Evolutionary conservation across 805 yeast genomes (phyloP).

Genomic region (Saturnispora bothae): DNA sequence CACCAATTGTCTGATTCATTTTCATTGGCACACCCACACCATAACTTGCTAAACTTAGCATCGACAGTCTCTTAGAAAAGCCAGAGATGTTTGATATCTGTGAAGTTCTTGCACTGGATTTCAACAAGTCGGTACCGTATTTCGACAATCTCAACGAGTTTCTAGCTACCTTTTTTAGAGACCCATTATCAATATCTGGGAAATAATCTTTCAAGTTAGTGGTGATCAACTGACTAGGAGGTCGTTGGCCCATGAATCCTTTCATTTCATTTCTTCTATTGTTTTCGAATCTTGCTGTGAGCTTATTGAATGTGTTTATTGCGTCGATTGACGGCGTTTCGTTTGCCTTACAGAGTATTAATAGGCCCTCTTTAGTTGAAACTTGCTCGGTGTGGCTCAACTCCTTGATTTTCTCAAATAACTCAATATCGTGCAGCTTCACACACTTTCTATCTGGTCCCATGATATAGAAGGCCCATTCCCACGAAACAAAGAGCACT

Average conservation of each 20-base stretch:
- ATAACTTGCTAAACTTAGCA: conserved; percentile 21
- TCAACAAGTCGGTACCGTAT: conserved; percentile 20
- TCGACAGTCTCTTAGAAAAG: conserved; percentile 16
- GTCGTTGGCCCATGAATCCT: conserved; percentile 73
- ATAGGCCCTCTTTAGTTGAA: conserved; percentile 9
- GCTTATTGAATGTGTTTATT: conserved; percentile 39
- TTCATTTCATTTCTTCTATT: conserved; percentile 7
- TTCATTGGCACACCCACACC: conserved; percentile 22
- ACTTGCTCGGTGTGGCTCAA: not conserved
- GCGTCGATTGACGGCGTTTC: conserved; percentile 58
- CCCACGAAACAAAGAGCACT: conserved; percentile 1
- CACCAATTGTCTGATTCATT: conserved; percentile 48
- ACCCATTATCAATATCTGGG: conserved; percentile 67
- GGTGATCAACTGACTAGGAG: conserved; percentile 86
- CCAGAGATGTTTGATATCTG: conserved; percentile 11
- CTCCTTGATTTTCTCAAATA: not conserved
- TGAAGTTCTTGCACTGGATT: conserved; percentile 19
- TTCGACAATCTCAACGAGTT: conserved; percentile 77
- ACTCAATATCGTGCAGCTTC: conserved; percentile 2
- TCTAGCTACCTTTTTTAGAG: conserved; percentile 68
- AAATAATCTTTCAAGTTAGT: conserved; percentile 83
- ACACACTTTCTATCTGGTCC: conserved; percentile 1
- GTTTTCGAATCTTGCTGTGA: not conserved
- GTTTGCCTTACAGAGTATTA: conserved; percentile 53
- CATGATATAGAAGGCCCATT: conserved; percentile 7